A percentile compares a stretch with the other conserved stretches of the same genome.
Evolutionary conservation across 257 asterid species (phyloP).

Genomic region (Penstemon barbatus): DNA sequence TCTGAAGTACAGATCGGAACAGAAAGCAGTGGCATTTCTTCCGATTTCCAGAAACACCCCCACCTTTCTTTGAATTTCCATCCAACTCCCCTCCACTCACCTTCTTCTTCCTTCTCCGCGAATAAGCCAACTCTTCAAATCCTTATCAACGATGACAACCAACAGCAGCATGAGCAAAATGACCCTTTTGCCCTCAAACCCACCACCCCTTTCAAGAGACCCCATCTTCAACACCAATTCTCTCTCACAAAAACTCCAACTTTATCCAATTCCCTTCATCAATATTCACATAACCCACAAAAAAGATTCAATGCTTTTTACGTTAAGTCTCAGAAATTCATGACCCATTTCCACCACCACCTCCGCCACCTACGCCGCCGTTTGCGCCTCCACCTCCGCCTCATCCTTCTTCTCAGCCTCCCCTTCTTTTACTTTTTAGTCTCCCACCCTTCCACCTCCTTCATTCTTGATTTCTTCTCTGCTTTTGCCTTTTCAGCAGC

Average conservation of each 20-base stretch:
- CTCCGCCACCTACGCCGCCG: conserved; percentile 49
- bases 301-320: conserved; percentile 26
- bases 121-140: conserved; percentile 36
- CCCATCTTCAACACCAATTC: conserved; percentile 40
- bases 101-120: conserved; percentile 27
- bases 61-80: conserved; percentile 38
- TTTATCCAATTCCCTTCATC: conserved; percentile 38
- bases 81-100: conserved; percentile 60
- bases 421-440: conserved; percentile 38
- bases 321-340: conserved; percentile 25
- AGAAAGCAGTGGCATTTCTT: conserved; percentile 97
- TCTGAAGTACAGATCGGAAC: conserved; percentile 96
- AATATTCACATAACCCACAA: conserved; percentile 27
- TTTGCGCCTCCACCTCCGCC: conserved; percentile 35
- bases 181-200: conserved; percentile 46
- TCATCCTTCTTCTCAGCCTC: conserved; percentile 27
- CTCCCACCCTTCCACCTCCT: conserved; percentile 35
- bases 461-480: conserved; percentile 39
- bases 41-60: conserved; percentile 45
- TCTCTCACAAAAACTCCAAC: conserved; percentile 46
- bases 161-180: conserved; percentile 24
- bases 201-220: conserved; percentile 51
- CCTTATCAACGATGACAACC: conserved; percentile 32
- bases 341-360: conserved; percentile 40
- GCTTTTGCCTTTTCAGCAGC: conserved; percentile 36